phyloP scores from a whole-genome alignment of 2,329 filamentous ascomycete genomes.

The Colletotrichum sp. region DNA sequence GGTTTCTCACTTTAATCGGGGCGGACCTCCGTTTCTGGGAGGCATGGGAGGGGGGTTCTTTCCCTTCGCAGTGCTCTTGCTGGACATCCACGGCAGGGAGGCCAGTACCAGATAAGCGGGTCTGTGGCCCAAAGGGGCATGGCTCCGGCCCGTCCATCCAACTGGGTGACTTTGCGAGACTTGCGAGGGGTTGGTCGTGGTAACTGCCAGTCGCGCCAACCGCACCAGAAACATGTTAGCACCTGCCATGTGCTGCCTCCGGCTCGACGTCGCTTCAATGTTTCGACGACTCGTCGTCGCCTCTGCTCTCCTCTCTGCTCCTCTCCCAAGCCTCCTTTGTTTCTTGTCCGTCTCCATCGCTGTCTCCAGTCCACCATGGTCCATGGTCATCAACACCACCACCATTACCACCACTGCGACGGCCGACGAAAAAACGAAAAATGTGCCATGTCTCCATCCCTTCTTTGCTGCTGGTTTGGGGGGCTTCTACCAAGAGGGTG shows the following conservation, averaged over 20 bases:
- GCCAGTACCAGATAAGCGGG: background rate
- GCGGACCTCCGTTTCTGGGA: background rate
- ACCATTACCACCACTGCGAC: background rate
- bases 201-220: conserved; percentile 10
- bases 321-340: conserved; percentile 6
- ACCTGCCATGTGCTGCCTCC: background rate
- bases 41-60: background rate
- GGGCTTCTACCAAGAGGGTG: background rate
- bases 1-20: background rate
- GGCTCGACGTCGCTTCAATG: background rate
- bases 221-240: background rate
- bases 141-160: background rate
- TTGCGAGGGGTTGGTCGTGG: background rate
- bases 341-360: background rate
- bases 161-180: conserved; percentile 14
- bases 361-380: background rate
- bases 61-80: background rate
- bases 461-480: background rate
- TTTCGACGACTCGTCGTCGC: background rate
- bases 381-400: background rate
- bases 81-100: background rate
- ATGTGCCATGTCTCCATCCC: background rate
- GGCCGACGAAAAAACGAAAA: background rate
- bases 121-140: background rate
- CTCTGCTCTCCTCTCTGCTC: background rate